Base-by-base conservation (phyloP, 2,329 filamentous ascomycete genomes). In the Epicoccum sorghinum region DNA sequence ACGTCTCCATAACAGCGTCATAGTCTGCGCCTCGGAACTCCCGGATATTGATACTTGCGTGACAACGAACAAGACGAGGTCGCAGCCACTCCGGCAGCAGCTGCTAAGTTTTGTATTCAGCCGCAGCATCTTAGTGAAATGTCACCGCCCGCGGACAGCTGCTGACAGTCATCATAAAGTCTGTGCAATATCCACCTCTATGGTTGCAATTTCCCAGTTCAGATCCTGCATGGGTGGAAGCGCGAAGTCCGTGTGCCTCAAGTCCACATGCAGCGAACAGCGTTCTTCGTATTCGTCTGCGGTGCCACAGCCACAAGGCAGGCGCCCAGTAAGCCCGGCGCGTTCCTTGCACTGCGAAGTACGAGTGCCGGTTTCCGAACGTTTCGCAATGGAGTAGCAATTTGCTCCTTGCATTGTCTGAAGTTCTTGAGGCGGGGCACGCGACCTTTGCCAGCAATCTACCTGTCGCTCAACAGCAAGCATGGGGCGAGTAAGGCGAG, bases 1-100 rank as follows among this genome's bases (percentile, higher is more conserved):
- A 46, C 39, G 32, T 46, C 42, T 52, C 47, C 47, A 56, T 48
- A 39, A 32, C 43, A 41, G 23, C 48, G 53, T 56, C 53, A 56
- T 56, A 37, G 53, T 38, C 18, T 22, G 27, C 43, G 22, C 7
- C 22, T 47, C 42, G 47, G 38, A 47, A 22, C 27, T 13, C 14
- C 44, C 47, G 53, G 53, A 36, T 36, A 4, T 40, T 14, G 24
- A 50, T 13, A 24, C 12, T 9, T 14, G 14, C 13, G 22, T 13
- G n/a, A 12, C 24, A 35, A 39, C 35, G 35, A 27, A 47, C 18
- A 27, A 27, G 18, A 29, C 2, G 6, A 18, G 18, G 18, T 3
- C 18, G 18, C 18, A 18, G 18, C 3, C 18, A 18, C 18, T 18
- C 18, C 18, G 18, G 18, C 18, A 29, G 9, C 27, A 29, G 27